Evolutionary conservation across 805 yeast species (phyloP), one percentile per base, ranked within the genome.

Genomic region (Priceomyces castillae): DNA sequence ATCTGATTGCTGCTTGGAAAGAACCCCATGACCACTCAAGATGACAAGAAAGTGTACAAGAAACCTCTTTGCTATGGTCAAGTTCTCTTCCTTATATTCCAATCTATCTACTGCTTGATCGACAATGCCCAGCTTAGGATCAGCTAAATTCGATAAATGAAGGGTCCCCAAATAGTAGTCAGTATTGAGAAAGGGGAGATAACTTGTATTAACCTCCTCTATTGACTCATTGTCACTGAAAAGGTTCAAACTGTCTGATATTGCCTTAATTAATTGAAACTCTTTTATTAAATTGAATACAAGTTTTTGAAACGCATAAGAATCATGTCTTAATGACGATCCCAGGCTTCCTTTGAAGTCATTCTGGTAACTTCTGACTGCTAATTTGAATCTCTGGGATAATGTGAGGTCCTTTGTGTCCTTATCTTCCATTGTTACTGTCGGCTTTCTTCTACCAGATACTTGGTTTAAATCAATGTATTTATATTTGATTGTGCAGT

Each of bases 151-250:
- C 10, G 43, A 30, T 16, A 49, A 39, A 48, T 56, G 51, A 3
- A 69, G 48, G 7, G 33, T 43, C 0, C 62, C 95, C 30, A 85
- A 53, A 51, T 81, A 76, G 57, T 72, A 89, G 47, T 82, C 81
- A 1, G 84, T 56, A 3, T 77, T 65, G 15, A 87, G 57, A 50
- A 77, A 86, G 44, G 78, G 80, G 15, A 90, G 58, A 35, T 86
- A 80, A 4, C 65, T 58, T 0, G 95, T 84, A 31, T 76, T 69
- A 9, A 90, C 54, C 52, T 90, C 97, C 0, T 81, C 86, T 2
- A 86, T 45, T 0, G 73, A 56, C 58, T 90, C 97, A 59, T 88
- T 88, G 10, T 66, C 63, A 52, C 92, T 84, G 64, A 86, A 89
- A 18, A 89, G 59, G 2, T 80, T 71, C 14, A 81, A 61, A n/a